These are phyloP conservation scores for Rhynchosporium graminicola DNA, from an alignment of 2,329 filamentous ascomycete species.

Conservation along the genomic window DNA sequence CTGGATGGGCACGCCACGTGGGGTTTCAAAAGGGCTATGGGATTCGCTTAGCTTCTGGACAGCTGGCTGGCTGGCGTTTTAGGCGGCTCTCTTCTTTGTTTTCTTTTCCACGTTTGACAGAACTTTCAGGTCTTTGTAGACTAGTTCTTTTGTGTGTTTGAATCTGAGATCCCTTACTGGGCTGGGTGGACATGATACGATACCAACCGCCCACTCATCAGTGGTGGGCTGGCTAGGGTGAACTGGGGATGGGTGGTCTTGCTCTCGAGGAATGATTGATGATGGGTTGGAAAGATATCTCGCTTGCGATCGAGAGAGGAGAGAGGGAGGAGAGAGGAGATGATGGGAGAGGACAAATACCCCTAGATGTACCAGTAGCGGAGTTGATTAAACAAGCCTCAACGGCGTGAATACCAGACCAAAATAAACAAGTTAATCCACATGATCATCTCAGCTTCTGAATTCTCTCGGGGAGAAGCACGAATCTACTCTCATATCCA, in stretches of 20 bases:
- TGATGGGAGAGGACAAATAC: slow-evolving; percentile 13
- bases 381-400: slow-evolving; percentile 24
- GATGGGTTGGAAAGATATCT: slow-evolving; percentile 6
- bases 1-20: slow-evolving; percentile 19
- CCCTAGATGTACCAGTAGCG: slow-evolving; percentile 30
- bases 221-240: background rate
- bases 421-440: background rate
- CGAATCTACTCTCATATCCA: no score
- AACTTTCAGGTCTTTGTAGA: background rate
- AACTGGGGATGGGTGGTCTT: background rate
- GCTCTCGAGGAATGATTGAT: slow-evolving; percentile 11
- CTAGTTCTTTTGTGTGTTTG: slow-evolving; percentile 13
- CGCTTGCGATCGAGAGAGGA: background rate
- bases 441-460: background rate
- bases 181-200: background rate
- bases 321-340: background rate
- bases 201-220: no score
- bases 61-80: slow-evolving; percentile 19
- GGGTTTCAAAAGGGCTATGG: slow-evolving; percentile 34
- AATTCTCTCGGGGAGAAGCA: no score
- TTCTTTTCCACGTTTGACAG: slow-evolving; percentile 14
- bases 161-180: slow-evolving; percentile 17
- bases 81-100: slow-evolving; percentile 19
- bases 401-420: slow-evolving; percentile 19
- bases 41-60: slow-evolving; percentile 17